Evolutionary conservation across 2,329 filamentous ascomycete genomes (phyloP), one percentile per base, ranked within the genome.

Genomic region (Alternaria metachromatica): DNA sequence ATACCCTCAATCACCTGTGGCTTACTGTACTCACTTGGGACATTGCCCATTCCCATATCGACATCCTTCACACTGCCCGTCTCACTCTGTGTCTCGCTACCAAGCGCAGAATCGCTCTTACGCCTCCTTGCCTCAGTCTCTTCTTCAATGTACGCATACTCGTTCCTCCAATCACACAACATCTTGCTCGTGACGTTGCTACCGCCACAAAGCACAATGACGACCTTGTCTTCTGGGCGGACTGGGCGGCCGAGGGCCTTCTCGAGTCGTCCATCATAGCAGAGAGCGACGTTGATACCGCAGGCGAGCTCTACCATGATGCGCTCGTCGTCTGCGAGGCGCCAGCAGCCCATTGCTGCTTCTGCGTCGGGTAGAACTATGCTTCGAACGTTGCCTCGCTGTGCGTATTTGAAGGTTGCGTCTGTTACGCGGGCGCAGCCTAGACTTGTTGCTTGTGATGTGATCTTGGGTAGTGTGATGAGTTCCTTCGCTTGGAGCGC

Each of bases 261-360:
- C 73, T 89, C 86, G 73, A 96, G 76, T 44, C 86, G 80, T 0
- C 87, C 88, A 44, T 87, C 87, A 72, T 93, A 93, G 62, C 85
- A 89, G 4, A 88, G 78, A 1, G 90, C 92, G 12, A 97, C 81
- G 56, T 90, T 91, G 6, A 95, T 93, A 1, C 94, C 94, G 77
- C 95, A 97, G 0, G 94, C 89, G 37, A 91, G 84, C 82, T 98
- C 95, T 4, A 97, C 92, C 61, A 97, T 83, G 60, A 95, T 82
- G 25, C 91, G 84, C 71, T 94, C 92, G 64, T 97, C 93, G 68
- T 97, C 92, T 10, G 92, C 90, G 65, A 97, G 89, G 23, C 88
- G 84, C 73, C 91, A 89, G 58, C 90, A 92, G 3, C 90, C 94
- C 80, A 90, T 87, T 20, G 92, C 93, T 0, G 95, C 94, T 73